Conservation (phyloP, 805 yeast species). For the Candida fluviatilis region DNA sequence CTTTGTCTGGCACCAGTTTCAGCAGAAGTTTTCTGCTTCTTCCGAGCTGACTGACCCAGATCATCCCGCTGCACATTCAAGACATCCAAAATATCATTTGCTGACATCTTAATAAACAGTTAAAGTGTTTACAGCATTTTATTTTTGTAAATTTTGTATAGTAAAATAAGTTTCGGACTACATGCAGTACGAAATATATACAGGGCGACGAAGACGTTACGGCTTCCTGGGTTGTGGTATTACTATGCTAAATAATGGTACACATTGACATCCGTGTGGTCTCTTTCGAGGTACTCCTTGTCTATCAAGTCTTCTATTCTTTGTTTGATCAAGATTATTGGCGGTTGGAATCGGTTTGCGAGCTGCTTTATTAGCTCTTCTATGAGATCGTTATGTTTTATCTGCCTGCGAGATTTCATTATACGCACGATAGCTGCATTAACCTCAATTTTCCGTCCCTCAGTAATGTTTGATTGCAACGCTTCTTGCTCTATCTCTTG, state of each 20-base stretch:
- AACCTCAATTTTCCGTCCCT: conserved; percentile 61
- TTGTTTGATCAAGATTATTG: conserved; percentile 60
- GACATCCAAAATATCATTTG: conserved; percentile 69
- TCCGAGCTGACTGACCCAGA: conserved; percentile 36
- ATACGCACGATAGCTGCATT: conserved; percentile 86
- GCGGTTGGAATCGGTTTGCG: conserved; percentile 62
- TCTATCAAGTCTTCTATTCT: conserved; percentile 74
- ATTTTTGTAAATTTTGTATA: too few relatives aligned
- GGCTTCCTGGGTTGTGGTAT: too few relatives aligned
- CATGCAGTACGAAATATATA: too few relatives aligned
- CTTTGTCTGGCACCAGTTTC: conserved; percentile 30
- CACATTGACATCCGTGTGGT: conserved; percentile 50
- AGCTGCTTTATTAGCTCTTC: conserved; percentile 61
- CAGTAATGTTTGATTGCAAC: conserved; percentile 54
- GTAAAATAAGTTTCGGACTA: too few relatives aligned
- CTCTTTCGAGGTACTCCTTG: conserved; percentile 76
- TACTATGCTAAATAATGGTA: conserved; percentile 66
- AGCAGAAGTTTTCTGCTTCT: conserved; percentile 29
- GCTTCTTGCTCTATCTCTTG: conserved; percentile 50
- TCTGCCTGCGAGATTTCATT: conserved; percentile 70
- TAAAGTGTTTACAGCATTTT: too few relatives aligned
- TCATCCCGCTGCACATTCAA: conserved; percentile 58
- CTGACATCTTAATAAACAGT: conserved; percentile 19
- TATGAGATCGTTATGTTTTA: conserved; percentile 63
- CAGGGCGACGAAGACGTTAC: too few relatives aligned